A percentile compares a stretch with the other conserved stretches of the same genome.
phyloP scores from a whole-genome alignment of 2,329 filamentous ascomycete genomes.

The Cordyceps cateniannulata region DNA sequence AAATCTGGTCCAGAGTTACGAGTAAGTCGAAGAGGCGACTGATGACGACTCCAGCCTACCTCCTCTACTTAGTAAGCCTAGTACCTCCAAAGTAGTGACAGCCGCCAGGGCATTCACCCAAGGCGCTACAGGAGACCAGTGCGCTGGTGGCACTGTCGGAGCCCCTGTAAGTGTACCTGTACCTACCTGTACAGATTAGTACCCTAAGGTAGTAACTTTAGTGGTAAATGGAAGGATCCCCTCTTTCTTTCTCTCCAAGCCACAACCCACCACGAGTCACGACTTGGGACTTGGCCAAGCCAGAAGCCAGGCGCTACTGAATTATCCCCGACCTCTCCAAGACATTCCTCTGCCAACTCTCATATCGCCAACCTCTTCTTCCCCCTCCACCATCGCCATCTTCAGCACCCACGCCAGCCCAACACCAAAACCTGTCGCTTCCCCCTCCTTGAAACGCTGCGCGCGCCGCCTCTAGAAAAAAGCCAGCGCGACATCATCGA shows the following conservation, averaged over 20 bases:
- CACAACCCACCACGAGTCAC: conserved; percentile 11
- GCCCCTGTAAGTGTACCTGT: too few relatives aligned
- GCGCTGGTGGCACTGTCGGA: too few relatives aligned
- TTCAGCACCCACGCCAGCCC: background rate
- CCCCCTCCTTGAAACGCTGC: background rate
- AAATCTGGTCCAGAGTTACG: too few relatives aligned
- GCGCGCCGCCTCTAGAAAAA: background rate
- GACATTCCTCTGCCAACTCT: background rate
- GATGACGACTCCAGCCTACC: too few relatives aligned
- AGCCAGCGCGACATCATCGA: conserved; percentile 8
- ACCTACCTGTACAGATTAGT: too few relatives aligned
- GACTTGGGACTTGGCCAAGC: too few relatives aligned
- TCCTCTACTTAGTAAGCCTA: too few relatives aligned
- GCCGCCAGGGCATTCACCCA: too few relatives aligned
- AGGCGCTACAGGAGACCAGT: too few relatives aligned
- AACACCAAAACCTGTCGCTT: background rate
- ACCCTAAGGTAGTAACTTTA: too few relatives aligned
- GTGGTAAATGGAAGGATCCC: background rate
- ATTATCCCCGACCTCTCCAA: background rate
- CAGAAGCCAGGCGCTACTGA: background rate
- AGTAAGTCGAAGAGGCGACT: too few relatives aligned
- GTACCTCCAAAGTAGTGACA: too few relatives aligned
- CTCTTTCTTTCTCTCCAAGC: background rate
- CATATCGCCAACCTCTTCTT: background rate
- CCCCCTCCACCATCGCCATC: background rate